These are phyloP conservation scores for Sphagnum tenellum DNA, from an alignment of 225 moss, liverwort and hornwort genomes.

Conservation along the genomic window DNA sequence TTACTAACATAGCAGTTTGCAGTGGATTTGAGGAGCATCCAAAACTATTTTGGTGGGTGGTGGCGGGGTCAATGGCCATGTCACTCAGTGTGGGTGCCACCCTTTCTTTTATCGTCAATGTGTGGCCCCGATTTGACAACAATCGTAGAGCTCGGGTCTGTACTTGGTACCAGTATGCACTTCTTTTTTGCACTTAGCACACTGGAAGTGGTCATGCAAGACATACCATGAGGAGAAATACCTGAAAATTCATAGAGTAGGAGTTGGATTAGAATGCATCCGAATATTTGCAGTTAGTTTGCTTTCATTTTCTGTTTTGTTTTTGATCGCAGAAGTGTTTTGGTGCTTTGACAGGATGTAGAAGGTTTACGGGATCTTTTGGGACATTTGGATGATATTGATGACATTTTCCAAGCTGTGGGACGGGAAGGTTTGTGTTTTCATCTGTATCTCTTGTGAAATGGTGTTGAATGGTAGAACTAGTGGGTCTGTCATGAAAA, in stretches of 20 bases:
- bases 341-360: slow-evolving; percentile 39
- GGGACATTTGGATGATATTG: slow-evolving; percentile 80
- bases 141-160: slow-evolving; percentile 58
- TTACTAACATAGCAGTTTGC: not conserved
- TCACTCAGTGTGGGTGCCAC: slow-evolving; percentile 30
- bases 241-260: no score
- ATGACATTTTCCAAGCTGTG: slow-evolving; percentile 78
- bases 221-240: no score
- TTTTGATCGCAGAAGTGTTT: no score
- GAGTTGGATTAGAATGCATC: no score
- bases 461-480: no score
- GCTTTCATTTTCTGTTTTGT: no score
- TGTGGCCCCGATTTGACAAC: slow-evolving; percentile 56
- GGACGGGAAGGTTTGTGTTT: slow-evolving; percentile 43
- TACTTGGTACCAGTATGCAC: not conserved
- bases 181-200: no score
- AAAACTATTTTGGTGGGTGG: slow-evolving; percentile 65
- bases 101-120: slow-evolving; percentile 26
- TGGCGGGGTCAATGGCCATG: slow-evolving; percentile 29
- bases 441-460: no score
- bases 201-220: no score
- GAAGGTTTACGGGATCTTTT: slow-evolving; percentile 73
- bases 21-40: slow-evolving; percentile 81
- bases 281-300: no score
- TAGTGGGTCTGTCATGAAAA: no score